Evolutionary conservation across 2,329 filamentous ascomycete species (phyloP).

Genomic region (Akanthomyces dipterigenus): DNA sequence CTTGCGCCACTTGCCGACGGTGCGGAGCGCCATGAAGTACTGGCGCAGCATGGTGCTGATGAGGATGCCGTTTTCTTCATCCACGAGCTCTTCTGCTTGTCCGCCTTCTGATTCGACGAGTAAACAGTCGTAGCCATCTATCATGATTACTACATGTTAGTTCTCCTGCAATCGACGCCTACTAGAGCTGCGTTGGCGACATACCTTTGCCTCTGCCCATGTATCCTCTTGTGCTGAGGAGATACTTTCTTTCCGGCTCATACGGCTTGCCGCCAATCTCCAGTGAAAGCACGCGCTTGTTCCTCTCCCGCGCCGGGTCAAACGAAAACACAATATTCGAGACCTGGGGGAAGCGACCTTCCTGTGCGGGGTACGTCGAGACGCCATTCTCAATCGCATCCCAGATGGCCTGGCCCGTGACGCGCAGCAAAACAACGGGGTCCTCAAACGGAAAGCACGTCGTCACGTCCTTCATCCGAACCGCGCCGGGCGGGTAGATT

Average conservation of each 20-base stretch:
- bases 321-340: conserved; percentile 74
- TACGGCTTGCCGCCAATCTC: conserved; percentile 56
- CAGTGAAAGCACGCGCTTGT: conserved; percentile 56
- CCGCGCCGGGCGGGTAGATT: conserved; percentile 73
- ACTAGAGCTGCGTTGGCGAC: neutral
- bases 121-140: conserved; percentile 71
- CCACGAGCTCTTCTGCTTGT: conserved; percentile 67
- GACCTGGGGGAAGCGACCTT: conserved; percentile 79
- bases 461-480: conserved; percentile 74
- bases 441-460: conserved; percentile 92
- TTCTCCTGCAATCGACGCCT: neutral
- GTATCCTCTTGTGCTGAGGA: conserved; percentile 75
- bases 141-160: neutral
- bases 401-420: conserved; percentile 64
- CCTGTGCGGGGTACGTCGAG: conserved; percentile 71
- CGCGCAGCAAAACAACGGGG: conserved; percentile 69
- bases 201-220: conserved; percentile 73
- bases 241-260: conserved; percentile 58
- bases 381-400: conserved; percentile 83
- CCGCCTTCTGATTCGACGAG: conserved; percentile 73
- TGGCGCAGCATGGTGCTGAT: conserved; percentile 82
- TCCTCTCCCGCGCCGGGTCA: conserved; percentile 54
- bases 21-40: conserved; percentile 82
- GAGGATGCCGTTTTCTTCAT: conserved; percentile 79
- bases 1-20: conserved; percentile 71